Percentiles rank a stretch among this genome's conserved stretches.
Conservation (phyloP, 371 early-diverging fungal genomes). For the Paramicrosporidium saccamoebae region DNA sequence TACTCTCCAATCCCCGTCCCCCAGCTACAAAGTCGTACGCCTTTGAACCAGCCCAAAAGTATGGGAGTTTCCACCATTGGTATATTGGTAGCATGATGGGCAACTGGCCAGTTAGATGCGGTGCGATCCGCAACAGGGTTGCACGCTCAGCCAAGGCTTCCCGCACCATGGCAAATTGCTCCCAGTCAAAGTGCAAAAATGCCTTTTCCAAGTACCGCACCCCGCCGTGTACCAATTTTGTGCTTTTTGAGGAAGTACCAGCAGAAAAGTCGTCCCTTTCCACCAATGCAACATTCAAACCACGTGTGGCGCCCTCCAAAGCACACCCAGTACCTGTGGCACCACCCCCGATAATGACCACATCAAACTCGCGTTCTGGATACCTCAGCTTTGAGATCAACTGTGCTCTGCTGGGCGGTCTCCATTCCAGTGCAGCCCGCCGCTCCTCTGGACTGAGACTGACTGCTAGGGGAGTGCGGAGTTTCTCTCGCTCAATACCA, state of each 20-base stretch:
- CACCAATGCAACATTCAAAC: constrained; percentile 79
- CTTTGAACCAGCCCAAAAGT: constrained; percentile 87
- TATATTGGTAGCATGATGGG: constrained; percentile 86
- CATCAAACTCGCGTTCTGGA: constrained; percentile 70
- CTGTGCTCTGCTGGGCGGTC: constrained; percentile 3
- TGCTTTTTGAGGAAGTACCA: constrained; percentile 82
- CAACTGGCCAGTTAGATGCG: constrained; percentile 71
- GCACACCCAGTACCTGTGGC: constrained; percentile 90
- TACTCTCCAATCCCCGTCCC: constrained; percentile 40
- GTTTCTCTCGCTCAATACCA: too few relatives aligned
- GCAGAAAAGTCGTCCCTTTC: constrained; percentile 89
- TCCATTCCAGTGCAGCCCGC: constrained; percentile 1
- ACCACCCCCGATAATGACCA: constrained; percentile 91
- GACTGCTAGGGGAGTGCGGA: too few relatives aligned
- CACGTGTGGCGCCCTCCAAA: constrained; percentile 85
- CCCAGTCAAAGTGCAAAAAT: constrained; percentile 65
- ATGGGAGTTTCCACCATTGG: constrained; percentile 80
- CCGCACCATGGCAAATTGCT: constrained; percentile 81
- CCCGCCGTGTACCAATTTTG: constrained; percentile 97
- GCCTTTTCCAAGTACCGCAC: constrained; percentile 97
- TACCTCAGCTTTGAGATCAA: too few relatives aligned
- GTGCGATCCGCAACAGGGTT: constrained; percentile 73
- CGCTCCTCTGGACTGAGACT: constrained; percentile 1
- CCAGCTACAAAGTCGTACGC: constrained; percentile 84
- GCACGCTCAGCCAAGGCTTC: constrained; percentile 91